Evolutionary conservation across 1,284 basidiomycete genomes (phyloP), one percentile per base, ranked within the genome.

Genomic region (Marasmius tenuissimus): DNA sequence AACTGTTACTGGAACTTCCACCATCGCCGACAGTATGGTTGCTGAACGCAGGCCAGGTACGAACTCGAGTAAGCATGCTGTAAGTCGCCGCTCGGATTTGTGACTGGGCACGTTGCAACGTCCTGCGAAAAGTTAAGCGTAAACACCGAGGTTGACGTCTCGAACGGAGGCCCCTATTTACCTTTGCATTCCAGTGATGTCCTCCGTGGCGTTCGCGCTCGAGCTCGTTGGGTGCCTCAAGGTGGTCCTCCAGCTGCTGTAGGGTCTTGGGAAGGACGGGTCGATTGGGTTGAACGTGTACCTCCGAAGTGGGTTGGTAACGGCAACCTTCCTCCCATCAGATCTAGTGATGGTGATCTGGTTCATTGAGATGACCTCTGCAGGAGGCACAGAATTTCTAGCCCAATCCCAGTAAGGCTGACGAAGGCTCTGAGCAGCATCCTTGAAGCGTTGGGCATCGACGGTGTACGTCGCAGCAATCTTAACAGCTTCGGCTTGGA

Each of bases 381-480:
- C 70, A 2, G 82, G 81, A 20, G 79, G 81, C 6, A 80, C 67
- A 0, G 75, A 52, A 47, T 79, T 79, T 3, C 52, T 63, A 1
- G 82, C 81, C 83, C 83, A 85, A 65, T 85, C 83, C 82, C 81
- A 84, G 69, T 76, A 83, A 0, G 82, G 81, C 52, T 76, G 72
- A 35, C 82, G 77, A 34, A 84, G 70, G 22, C 75, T 63, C 20
- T 62, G 55, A 2, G 81, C 81, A 1, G 79, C 78, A 34, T 70
- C 60, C 47, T 71, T 58, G 78, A 78, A 83, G 5, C 55, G 67
- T 3, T 60, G 63, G 57, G 70, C 60, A 50, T 81, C 69, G 1
- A 70, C 71, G 0, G 70, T 73, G 68, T 83, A 83, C 0, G 68
- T 74, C 1, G 66, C 64, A 0, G 82, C 81, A n/a, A 82, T 77